Evolutionary conservation across 164 flowering plant species (phyloP).

Genomic region (Warburgia ugandensis): DNA sequence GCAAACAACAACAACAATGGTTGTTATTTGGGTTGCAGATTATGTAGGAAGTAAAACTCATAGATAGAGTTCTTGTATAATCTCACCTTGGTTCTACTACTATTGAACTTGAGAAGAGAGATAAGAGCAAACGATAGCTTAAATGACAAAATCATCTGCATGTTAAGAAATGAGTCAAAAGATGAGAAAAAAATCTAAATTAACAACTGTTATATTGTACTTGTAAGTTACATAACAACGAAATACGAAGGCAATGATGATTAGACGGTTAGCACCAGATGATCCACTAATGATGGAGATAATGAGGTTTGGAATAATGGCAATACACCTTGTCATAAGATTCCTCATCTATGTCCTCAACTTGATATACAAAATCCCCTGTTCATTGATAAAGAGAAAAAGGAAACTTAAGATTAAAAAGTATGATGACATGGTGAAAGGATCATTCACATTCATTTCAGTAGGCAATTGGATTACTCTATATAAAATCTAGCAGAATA

Average conservation of each 20-base stretch:
- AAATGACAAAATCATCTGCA: constrained; percentile 92
- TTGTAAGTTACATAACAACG: background rate
- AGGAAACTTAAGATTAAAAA: background rate
- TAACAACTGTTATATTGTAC: background rate
- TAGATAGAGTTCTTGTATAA: constrained; percentile 75
- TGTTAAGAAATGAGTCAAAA: background rate
- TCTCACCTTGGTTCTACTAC: constrained; percentile 86
- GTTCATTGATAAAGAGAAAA: background rate
- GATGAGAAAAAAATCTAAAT: background rate
- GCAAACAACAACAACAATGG: too few species aligned
- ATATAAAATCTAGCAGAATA: too few species aligned
- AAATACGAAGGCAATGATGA: constrained; percentile 71
- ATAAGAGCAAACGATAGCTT: constrained; percentile 92
- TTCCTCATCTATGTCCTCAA: constrained; percentile 70
- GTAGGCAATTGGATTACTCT: too few species aligned
- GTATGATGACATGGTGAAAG: too few species aligned
- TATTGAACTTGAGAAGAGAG: constrained; percentile 92
- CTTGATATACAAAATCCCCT: constrained; percentile 79
- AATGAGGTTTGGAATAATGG: constrained; percentile 67
- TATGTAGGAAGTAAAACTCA: constrained; percentile 26
- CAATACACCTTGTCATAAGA: constrained; percentile 56
- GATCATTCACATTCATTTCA: too few species aligned
- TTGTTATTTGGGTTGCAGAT: too few species aligned
- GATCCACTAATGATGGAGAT: constrained; percentile 74
- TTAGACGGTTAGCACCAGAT: constrained; percentile 63